Base-by-base conservation (phyloP, 2,329 filamentous ascomycete species). In the Domatiomyces catenatus region DNA sequence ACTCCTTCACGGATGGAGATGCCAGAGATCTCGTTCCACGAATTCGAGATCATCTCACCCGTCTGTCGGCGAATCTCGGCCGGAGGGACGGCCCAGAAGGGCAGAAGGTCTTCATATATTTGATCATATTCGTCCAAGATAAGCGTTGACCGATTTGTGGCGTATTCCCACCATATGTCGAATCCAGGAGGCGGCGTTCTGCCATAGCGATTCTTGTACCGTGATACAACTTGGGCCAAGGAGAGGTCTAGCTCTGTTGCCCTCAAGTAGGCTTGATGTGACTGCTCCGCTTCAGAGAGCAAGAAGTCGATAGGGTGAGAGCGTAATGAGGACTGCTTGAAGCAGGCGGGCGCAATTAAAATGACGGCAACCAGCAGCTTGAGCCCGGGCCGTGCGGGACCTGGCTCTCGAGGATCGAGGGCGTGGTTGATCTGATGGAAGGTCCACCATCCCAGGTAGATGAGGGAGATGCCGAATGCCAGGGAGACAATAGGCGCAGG, bases 71-170 rank as follows among this genome's bases (percentile, higher is more conserved):
- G 68, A 24, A 81, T 67, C 39, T 72, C 66, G 20, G 66, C 65
- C 0, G 78, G 75, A 3, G 65, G 60, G 24, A 80, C 61, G 2
- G 72, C 69, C 46, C 71, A 74, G 56, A 80, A 81, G 1, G 76
- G 76, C 6, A 73, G 63, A 7, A 81, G 60, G 56, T 80, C 75
- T 19, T 71, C 61, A 53, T 79, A 64, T 15, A 81, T 78, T 55
- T 74, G 75, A 62, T 80, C 75, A 54, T 73, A 81, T 54, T 79
- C 75, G 54, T 81, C 77, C 47, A 80, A 74, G 7, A 80, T 63
- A 3, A 72, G 60, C 1, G 75, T 75, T 12, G 69, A 72, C 42
- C 71, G 70, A 5, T 63, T 69, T 4, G 65, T 71, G 1, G 78
- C 77, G 60, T 73, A 80, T 39, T 71, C 61, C 57, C 76, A 80